These are phyloP conservation scores for Zygoascus bituminiphila DNA, from an alignment of 805 yeast species.

Conservation along the genomic window DNA sequence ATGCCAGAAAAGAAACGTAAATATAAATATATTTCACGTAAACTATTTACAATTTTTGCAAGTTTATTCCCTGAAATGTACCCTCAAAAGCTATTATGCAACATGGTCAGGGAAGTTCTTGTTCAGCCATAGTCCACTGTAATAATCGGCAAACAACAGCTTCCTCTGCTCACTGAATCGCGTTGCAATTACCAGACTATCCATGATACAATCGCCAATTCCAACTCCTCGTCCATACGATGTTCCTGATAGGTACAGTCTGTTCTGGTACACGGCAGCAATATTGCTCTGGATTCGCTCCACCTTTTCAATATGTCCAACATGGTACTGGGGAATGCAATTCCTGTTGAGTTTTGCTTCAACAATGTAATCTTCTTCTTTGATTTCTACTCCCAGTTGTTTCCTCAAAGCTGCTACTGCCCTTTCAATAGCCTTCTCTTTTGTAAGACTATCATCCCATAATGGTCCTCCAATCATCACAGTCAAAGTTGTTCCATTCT, in stretches of 20 bases:
- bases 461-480: constrained; percentile 86
- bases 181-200: constrained; percentile 53
- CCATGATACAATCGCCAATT: constrained; percentile 76
- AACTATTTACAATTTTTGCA: too few relatives aligned
- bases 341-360: constrained; percentile 38
- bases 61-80: too few relatives aligned
- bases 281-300: constrained; percentile 30
- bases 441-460: constrained; percentile 28
- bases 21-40: too few relatives aligned
- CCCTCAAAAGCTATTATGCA: not conserved
- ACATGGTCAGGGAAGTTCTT: not conserved
- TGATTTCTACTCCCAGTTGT: constrained; percentile 32
- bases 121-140: constrained; percentile 8
- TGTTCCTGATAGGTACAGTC: constrained; percentile 67
- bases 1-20: too few relatives aligned
- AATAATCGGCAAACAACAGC: constrained; percentile 26
- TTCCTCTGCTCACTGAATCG: constrained; percentile 25
- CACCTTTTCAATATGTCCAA: constrained; percentile 51
- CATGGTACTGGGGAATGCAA: constrained; percentile 74
- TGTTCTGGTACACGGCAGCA: constrained; percentile 31
- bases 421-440: constrained; percentile 21
- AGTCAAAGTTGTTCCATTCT: constrained; percentile 61
- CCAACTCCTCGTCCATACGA: constrained; percentile 74
- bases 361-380: constrained; percentile 25
- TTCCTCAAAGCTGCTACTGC: constrained; percentile 35